Conservation (phyloP, 2,329 filamentous ascomycete species). For the Calonectria leucothoes region DNA sequence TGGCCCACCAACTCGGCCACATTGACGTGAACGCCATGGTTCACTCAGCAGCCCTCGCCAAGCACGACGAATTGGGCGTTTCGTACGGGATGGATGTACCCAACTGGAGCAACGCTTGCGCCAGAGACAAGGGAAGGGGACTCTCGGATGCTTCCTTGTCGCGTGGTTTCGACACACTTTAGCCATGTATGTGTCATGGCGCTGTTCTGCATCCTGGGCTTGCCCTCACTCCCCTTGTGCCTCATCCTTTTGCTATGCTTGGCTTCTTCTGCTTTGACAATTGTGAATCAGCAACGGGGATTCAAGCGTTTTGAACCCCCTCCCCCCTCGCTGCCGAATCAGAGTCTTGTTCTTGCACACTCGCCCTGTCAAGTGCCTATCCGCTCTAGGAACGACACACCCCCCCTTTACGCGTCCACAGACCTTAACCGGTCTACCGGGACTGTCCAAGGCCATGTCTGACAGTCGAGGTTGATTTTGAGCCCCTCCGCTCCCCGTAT, state of each 20-base stretch:
- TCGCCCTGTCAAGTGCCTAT: neutral
- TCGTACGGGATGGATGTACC: neutral
- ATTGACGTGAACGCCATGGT: neutral
- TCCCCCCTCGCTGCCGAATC: slow-evolving; percentile 30
- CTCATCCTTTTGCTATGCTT: neutral
- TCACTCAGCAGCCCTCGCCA: slow-evolving; percentile 9
- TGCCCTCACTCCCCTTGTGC: slow-evolving; percentile 3
- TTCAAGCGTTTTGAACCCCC: neutral
- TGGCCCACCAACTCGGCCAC: too few relatives aligned
- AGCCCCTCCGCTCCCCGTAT: neutral
- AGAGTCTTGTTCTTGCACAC: slow-evolving; percentile 32
- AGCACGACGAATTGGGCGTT: neutral
- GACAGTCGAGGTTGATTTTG: slow-evolving; percentile 9
- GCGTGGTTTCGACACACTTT: slow-evolving; percentile 4
- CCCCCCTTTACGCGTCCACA: slow-evolving; percentile 17
- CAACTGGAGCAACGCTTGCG: neutral
- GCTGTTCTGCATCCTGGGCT: slow-evolving; percentile 1
- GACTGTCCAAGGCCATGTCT: slow-evolving; percentile 1
- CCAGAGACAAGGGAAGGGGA: neutral
- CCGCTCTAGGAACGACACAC: slow-evolving; percentile 12
- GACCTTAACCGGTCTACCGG: slow-evolving; percentile 32
- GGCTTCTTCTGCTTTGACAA: neutral
- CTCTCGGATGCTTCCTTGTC: slow-evolving; percentile 2
- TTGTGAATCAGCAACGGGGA: slow-evolving; percentile 18
- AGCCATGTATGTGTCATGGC: slow-evolving; percentile 22